Percentiles rank a stretch among this genome's conserved stretches.
Evolutionary conservation across 2,329 filamentous ascomycete species (phyloP).

Genomic region (Grosmannia clavigera): DNA sequence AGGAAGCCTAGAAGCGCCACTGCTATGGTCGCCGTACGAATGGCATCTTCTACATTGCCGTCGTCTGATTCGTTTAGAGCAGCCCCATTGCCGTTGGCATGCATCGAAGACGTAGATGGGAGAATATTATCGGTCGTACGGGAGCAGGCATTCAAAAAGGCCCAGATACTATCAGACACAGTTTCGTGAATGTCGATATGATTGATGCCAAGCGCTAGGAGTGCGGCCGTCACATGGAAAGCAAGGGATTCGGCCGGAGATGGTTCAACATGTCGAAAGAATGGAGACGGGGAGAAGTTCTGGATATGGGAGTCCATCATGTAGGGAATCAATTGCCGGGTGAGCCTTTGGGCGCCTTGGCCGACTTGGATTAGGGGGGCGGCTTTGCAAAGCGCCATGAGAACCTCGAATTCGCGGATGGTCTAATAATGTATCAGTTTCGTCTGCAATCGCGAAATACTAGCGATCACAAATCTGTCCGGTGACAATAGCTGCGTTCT

Average conservation of each 20-base stretch:
- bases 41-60: conserved; percentile 51
- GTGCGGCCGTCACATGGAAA: conserved; percentile 63
- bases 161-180: conserved; percentile 53
- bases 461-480: background rate
- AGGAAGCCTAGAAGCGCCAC: conserved; percentile 86
- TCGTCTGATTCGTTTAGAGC: conserved; percentile 37
- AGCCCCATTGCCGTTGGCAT: background rate
- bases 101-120: conserved; percentile 14
- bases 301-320: conserved; percentile 76
- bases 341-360: conserved; percentile 65
- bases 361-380: conserved; percentile 59
- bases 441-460: background rate
- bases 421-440: conserved; percentile 36
- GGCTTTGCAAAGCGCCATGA: conserved; percentile 83
- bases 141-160: conserved; percentile 61
- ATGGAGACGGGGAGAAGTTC: conserved; percentile 64
- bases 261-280: conserved; percentile 70
- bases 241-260: conserved; percentile 81
- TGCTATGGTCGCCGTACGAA: conserved; percentile 61
- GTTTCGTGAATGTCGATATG: conserved; percentile 56
- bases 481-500: background rate
- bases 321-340: conserved; percentile 70
- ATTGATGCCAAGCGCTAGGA: conserved; percentile 68
- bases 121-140: conserved; percentile 44
- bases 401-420: conserved; percentile 80